Percentiles rank a stretch among this genome's conserved stretches.
These are phyloP conservation scores for Calonectria hongkongensis DNA, from an alignment of 2,329 filamentous ascomycete species.

Conservation along the genomic window DNA sequence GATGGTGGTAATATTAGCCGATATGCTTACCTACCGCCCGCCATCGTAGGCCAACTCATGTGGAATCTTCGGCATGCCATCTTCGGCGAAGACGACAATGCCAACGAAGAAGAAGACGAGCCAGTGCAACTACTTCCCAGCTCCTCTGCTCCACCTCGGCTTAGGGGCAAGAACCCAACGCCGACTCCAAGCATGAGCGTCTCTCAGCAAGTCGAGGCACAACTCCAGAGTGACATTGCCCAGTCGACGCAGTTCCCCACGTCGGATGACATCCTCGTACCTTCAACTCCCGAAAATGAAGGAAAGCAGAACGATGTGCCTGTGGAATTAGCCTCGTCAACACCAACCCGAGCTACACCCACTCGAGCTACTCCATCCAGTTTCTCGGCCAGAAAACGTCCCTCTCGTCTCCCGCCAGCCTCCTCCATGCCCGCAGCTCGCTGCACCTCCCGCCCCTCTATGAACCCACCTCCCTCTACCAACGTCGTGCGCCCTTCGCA, in stretches of 20 bases:
- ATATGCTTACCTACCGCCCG: conserved; percentile 73
- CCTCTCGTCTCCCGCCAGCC: conserved; percentile 32
- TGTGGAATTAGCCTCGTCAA: conserved; percentile 27
- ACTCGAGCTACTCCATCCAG: conserved; percentile 37
- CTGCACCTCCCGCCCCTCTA: conserved; percentile 45
- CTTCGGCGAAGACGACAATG: conserved; percentile 52
- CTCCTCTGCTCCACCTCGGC: conserved; percentile 44
- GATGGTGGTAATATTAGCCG: conserved; percentile 67
- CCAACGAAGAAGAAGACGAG: conserved; percentile 44
- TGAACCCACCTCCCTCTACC: conserved; percentile 36
- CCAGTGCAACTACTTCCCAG: conserved; percentile 48
- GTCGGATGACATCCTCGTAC: conserved; percentile 58
- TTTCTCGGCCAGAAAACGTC: conserved; percentile 44
- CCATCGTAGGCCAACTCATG: conserved; percentile 74
- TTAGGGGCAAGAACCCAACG: conserved; percentile 40
- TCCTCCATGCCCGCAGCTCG: conserved; percentile 43
- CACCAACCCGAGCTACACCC: conserved; percentile 41
- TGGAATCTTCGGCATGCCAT: conserved; percentile 75
- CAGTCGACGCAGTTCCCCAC: conserved; percentile 61
- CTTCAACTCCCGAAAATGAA: conserved; percentile 57
- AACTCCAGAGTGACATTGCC: conserved; percentile 68
- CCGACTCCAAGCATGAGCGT: conserved; percentile 60
- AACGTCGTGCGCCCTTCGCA: conserved; percentile 56
- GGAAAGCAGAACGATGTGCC: conserved; percentile 30
- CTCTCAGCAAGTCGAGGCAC: conserved; percentile 72